Base-by-base conservation (phyloP, 306 rosid species). In the Sicyos baderoa region DNA sequence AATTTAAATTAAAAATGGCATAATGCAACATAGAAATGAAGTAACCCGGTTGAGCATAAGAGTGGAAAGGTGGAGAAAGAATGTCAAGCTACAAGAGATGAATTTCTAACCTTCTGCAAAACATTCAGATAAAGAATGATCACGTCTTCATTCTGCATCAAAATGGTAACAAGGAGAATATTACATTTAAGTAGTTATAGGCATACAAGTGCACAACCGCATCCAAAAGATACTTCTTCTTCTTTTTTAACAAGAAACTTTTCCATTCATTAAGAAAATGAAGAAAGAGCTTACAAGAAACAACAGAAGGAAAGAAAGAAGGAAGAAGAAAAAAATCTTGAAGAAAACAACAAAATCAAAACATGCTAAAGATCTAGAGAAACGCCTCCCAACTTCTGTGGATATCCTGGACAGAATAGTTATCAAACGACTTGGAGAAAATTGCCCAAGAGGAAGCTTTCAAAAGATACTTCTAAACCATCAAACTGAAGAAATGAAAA, bases 131-230 rank as follows among this genome's bases (percentile, higher is more conserved):
- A 88, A 48, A 93, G 84, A 77, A 80, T 74, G 74, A 90, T 82
- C 77, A 82, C 97, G 48, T 93, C 98, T 84, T 93, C 98, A 79
- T 93, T 93, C 98, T 93, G 90, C 78, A 55, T 55, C 42, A 75
- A 75, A 48, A 73, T 23, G 68, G 47, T 9, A 18, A 77, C 54
- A 23, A 72, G 29, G 32, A 50, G 13, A 49, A 18, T 69, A 29
- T 29, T 35, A 69, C 52, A 10, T 66, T 47, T 27, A 13, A 22
- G 11, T 15, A 66, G 18, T 18, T 9, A 16, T 21, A 32, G 0
- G 10, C 56, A 16, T 29, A 17, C 19, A 27, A 69, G 12, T 7
- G 48, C 47, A 69, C 60, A 51, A 37, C 70, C 32, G 27, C 60
- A 9, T 53, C 16, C 18, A 21, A 10, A 8, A 52, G 55, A 53